A percentile compares a stretch with the other conserved stretches of the same genome.
Evolutionary conservation across 192 early-diverging fungal genomes (phyloP).

Genomic region (Linnemannia schmuckeri): DNA sequence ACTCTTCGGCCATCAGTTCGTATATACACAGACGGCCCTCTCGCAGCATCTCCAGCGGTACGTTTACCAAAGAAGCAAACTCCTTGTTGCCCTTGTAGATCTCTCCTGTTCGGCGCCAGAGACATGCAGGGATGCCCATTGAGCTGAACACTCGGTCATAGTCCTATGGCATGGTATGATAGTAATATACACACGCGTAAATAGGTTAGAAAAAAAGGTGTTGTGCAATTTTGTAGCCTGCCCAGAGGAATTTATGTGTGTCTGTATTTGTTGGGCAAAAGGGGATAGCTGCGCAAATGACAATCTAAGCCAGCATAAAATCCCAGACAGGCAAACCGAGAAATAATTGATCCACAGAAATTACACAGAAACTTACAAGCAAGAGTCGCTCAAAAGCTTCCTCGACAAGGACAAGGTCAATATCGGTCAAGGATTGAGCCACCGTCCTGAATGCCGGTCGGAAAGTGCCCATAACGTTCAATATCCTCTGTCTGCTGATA

Average conservation of each 20-base stretch:
- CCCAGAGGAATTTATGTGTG: neutral
- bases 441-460: constrained; percentile 90
- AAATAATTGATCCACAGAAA: neutral
- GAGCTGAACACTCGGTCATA: constrained; percentile 96
- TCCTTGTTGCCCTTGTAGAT: constrained; percentile 97
- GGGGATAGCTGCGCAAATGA: neutral
- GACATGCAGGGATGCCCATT: constrained; percentile 95
- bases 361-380: constrained; percentile 61
- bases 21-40: constrained; percentile 66
- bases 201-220: neutral
- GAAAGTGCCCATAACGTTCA: constrained; percentile 91
- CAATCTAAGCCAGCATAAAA: neutral
- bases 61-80: constrained; percentile 89
- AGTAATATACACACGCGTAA: neutral
- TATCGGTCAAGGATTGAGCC: constrained; percentile 91
- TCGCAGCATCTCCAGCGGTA: constrained; percentile 85
- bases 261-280: neutral
- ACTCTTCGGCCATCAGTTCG: constrained; percentile 86
- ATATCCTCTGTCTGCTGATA: constrained; percentile 79
- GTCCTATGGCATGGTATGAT: constrained; percentile 62
- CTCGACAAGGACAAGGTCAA: constrained; percentile 95
- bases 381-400: constrained; percentile 96
- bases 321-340: neutral
- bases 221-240: neutral
- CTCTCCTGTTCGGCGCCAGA: constrained; percentile 97